Evolutionary conservation across 352 stramenopile species (phyloP).

Genomic region (Salisapilia sapeloensis): DNA sequence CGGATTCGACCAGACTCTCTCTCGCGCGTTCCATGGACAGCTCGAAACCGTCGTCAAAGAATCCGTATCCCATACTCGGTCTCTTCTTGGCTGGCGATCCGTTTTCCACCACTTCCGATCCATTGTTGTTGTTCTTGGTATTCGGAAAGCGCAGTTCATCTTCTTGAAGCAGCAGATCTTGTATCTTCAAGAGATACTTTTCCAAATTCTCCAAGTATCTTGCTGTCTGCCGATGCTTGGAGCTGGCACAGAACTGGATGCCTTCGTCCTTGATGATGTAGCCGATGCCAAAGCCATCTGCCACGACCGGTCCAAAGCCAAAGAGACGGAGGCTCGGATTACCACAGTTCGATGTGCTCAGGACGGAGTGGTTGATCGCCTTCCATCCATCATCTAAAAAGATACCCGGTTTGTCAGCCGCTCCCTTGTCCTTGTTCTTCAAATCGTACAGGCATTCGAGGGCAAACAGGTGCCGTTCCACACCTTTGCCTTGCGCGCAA

Average conservation of each 20-base stretch:
- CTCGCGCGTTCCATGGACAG: too few relatives aligned
- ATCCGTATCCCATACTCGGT: slow-evolving; percentile 45
- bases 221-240: slow-evolving; percentile 64
- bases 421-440: slow-evolving; percentile 16
- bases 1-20: too few relatives aligned
- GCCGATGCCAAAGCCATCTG: slow-evolving; percentile 91
- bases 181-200: slow-evolving; percentile 55
- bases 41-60: slow-evolving; percentile 60
- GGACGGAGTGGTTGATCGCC: slow-evolving; percentile 87
- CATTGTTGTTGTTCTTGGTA: slow-evolving; percentile 19
- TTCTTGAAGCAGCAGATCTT: slow-evolving; percentile 63
- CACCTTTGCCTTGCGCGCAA: slow-evolving; percentile 79
- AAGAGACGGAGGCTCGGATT: slow-evolving; percentile 90
- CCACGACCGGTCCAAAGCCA: slow-evolving; percentile 86
- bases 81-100: slow-evolving; percentile 13
- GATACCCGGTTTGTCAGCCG: slow-evolving; percentile 37
- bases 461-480: slow-evolving; percentile 90
- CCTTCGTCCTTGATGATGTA: slow-evolving; percentile 96
- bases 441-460: slow-evolving; percentile 81
- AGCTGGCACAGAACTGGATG: slow-evolving; percentile 78
- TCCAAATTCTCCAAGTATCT: slow-evolving; percentile 77
- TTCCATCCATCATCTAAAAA: slow-evolving; percentile 82
- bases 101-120: background rate
- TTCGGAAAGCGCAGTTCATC: slow-evolving; percentile 64
- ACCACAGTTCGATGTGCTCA: slow-evolving; percentile 94